Evolutionary conservation across 2,329 filamentous ascomycete species (phyloP), one percentile per base, ranked within the genome.

Genomic region (Pseudogymnoascus sp.): DNA sequence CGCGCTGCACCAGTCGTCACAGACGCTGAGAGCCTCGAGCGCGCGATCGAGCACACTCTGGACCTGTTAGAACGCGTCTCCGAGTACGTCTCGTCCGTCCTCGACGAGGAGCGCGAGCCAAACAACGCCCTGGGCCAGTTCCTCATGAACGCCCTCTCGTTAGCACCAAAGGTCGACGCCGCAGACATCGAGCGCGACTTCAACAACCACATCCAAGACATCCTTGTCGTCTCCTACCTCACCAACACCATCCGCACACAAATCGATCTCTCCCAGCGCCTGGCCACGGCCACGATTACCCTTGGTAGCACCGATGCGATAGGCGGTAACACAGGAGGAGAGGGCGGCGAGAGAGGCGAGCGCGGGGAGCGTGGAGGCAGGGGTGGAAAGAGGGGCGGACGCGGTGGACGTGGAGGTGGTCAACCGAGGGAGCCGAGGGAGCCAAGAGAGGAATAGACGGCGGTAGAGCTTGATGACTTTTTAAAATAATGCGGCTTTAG

Each of bases 121-220:
- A 94, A 90, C 68, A 95, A 91, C 68, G 91, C 92, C 11, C 82
- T 99, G 63, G 94, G 92, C 68, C 95, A 99, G 78, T 96, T 92
- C 79, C 82, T 99, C 69, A 90, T 97, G 82, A 96, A 96, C 76
- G 88, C 93, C 39, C 84, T 99, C 66, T 92, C 90, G 55, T 81
- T 99, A 66, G 91, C 93, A 62, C 94, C 94, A 72, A 99, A 97
- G 84, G 94, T 97, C 65, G 91, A 96, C 72, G 81, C 88, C 38
- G 84, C 86, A 65, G 89, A 95, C 75, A 92, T 99, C 73, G 94
- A 99, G 83, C 84, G 89, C 74, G 92, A 97, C 81, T 99, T 99
- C 85, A 99, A 99, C 86, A 96, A 96, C 82, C 94, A 99, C 80
- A 92, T 99, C 77, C 94, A 99, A 81, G 94, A 99, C 76, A 92